Conservation (phyloP, 2,329 filamentous ascomycete genomes). For the Cryphonectria carpinicola region DNA sequence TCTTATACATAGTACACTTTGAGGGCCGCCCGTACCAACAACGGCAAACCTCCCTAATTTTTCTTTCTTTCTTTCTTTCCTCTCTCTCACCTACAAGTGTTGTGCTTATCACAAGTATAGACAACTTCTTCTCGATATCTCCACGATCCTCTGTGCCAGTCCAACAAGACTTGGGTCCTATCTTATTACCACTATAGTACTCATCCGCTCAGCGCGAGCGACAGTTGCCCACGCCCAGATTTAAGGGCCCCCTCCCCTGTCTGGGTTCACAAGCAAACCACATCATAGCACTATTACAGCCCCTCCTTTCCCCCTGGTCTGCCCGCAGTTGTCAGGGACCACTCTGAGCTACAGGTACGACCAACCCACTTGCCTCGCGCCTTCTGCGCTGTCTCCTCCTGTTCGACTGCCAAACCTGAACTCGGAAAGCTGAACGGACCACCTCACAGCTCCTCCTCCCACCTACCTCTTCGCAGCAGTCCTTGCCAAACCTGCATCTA, state of each 20-base stretch:
- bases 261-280: slow-evolving; percentile 2
- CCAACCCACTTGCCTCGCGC: slow-evolving; percentile 4
- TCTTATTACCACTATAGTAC: not conserved
- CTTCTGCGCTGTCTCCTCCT: slow-evolving; percentile 9
- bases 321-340: slow-evolving; percentile 14
- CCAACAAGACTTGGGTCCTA: not conserved
- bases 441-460: not conserved
- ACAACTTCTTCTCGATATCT: not conserved
- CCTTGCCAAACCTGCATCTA: not conserved
- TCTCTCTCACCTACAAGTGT: not conserved
- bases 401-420: slow-evolving; percentile 4
- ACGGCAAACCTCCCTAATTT: not conserved
- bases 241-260: slow-evolving; percentile 4
- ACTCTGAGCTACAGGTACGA: not conserved
- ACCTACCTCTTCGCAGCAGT: not conserved
- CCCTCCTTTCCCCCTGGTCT: slow-evolving; percentile 12
- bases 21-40: not conserved
- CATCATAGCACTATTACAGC: not conserved
- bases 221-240: not conserved
- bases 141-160: not conserved
- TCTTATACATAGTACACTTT: slow-evolving; percentile 14
- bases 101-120: not conserved
- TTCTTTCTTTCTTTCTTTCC: not conserved
- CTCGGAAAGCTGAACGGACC: not conserved
- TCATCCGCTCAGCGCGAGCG: slow-evolving; percentile 3